Percentiles rank a stretch among this genome's conserved stretches.
Evolutionary conservation across 2,329 filamentous ascomycete genomes (phyloP).

Genomic region (Apiospora kogelbergensis): DNA sequence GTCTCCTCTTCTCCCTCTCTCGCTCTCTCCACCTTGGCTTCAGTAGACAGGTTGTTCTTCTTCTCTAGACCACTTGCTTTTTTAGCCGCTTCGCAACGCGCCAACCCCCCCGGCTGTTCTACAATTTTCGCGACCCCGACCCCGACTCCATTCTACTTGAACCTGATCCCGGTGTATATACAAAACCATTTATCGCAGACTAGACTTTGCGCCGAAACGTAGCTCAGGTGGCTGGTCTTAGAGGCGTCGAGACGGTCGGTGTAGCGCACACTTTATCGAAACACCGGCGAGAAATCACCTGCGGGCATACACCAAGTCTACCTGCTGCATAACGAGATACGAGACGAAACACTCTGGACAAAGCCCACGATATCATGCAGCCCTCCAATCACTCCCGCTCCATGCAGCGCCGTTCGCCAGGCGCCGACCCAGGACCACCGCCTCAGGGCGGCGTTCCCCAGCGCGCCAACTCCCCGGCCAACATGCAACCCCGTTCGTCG

Average conservation of each 20-base stretch:
- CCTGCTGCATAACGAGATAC: not conserved
- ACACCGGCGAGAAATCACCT: not conserved
- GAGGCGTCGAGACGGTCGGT: not conserved
- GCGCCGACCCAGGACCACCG: constrained; percentile 55
- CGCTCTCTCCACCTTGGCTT: not conserved
- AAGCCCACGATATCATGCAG: constrained; percentile 43
- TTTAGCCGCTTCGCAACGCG: not conserved
- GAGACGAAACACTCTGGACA: constrained; percentile 4
- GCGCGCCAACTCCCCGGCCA: constrained; percentile 60
- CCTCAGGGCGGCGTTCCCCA: constrained; percentile 52
- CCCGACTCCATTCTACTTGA: not conserved
- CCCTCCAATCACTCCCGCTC: constrained; percentile 49
- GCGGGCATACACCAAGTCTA: not conserved
- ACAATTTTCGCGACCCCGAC: constrained; percentile 1
- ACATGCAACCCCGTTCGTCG: constrained; percentile 62
- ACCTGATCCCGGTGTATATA: constrained; percentile 6
- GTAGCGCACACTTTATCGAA: constrained; percentile 6
- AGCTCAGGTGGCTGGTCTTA: constrained; percentile 3
- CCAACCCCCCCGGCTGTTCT: not conserved
- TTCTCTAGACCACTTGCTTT: not conserved
- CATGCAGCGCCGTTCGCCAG: constrained; percentile 63
- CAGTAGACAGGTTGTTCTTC: not conserved
- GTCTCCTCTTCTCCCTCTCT: not conserved
- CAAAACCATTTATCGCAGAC: not conserved
- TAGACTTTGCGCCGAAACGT: constrained; percentile 8